phyloP scores from a whole-genome alignment of 805 yeast species.

The Schwanniomyces occidentalis region DNA sequence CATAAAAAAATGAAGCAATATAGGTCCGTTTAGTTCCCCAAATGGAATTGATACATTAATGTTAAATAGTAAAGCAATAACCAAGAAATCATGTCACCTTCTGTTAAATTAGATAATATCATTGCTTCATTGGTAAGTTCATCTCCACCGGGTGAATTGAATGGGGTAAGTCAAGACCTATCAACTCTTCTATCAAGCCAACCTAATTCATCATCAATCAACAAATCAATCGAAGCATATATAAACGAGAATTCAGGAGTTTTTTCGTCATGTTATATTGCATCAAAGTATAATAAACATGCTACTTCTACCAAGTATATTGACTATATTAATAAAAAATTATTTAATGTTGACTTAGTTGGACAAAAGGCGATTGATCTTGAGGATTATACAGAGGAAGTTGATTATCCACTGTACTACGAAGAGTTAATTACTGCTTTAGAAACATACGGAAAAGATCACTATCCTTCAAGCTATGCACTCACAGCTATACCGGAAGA shows the following conservation, averaged over 20 bases:
- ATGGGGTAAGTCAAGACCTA: slow-evolving; percentile 26
- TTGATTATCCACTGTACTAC: slow-evolving; percentile 27
- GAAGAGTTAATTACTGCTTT: slow-evolving; percentile 33
- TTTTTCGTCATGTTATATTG: slow-evolving; percentile 31
- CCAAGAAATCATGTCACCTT: slow-evolving; percentile 13
- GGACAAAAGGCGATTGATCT: slow-evolving; percentile 51
- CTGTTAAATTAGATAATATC: slow-evolving; percentile 25
- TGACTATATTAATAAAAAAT: slow-evolving; percentile 50
- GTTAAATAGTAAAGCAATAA: not conserved
- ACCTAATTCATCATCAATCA: slow-evolving; percentile 19
- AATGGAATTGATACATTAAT: no score
- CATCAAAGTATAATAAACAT: slow-evolving; percentile 34
- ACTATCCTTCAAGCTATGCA: slow-evolving; percentile 62
- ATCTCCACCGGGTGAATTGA: slow-evolving; percentile 42
- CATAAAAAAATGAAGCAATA: no score
- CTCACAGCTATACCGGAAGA: slow-evolving; percentile 42
- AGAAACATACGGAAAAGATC: slow-evolving; percentile 56
- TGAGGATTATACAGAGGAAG: slow-evolving; percentile 37
- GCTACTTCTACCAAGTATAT: slow-evolving; percentile 42
- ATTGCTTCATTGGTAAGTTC: slow-evolving; percentile 31
- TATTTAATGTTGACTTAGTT: slow-evolving; percentile 61
- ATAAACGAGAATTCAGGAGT: slow-evolving; percentile 30
- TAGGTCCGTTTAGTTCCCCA: no score
- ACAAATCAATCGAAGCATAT: slow-evolving; percentile 27
- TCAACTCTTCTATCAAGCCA: slow-evolving; percentile 20